Base-by-base conservation (phyloP, 768 basidiomycete genomes). In the Xerocomellus intermedius region DNA sequence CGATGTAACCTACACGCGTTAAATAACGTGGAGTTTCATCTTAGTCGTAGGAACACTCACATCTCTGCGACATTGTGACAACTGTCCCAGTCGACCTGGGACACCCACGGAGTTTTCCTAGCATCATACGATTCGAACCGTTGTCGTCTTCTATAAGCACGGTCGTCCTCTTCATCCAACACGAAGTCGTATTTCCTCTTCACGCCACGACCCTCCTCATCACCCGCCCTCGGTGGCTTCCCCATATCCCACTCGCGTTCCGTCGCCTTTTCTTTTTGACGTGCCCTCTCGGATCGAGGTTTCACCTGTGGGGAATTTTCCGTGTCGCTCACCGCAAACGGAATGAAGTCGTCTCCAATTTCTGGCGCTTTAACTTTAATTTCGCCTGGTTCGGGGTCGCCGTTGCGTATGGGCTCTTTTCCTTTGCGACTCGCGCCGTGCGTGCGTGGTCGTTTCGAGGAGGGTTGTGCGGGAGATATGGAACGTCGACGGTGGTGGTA, bases 11-110 rank as follows among this genome's bases (percentile, higher is more conserved):
- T 95, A 36, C 5, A 19, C 19, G 48, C 52, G 9, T 52, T 36
- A 24, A 26, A 43, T 57, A 45, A 66, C 52, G 50, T 44, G 30
- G 21, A 21, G 5, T 5, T 19, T 21, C 57, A 55, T 14, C 30
- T 44, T 48, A 48, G 28, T 50, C 37, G 30, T 41, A 21, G 17
- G 13, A 49, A 46, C 13, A 80, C 88, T 52, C 62, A 94, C 93
- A 95, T 78, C 68, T 95, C 90, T 14, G 91, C 86, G 50, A 92
- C 87, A 66, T 91, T 91, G 48, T 73, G 75, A 69, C 90, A 90
- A 7, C 71, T 66, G 13, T 87, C 80, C 86, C 89, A 89, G 60
- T 92, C 82, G 9, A 94, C 77, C 8, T 79, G 69, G 14, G 73
- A 70, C 10, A 84, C 74, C 95, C 94, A 97, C 16, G 90, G 80